Evolutionary conservation across 805 yeast genomes (phyloP), one percentile per base, ranked within the genome.

Genomic region (Kodamaea laetipori): DNA sequence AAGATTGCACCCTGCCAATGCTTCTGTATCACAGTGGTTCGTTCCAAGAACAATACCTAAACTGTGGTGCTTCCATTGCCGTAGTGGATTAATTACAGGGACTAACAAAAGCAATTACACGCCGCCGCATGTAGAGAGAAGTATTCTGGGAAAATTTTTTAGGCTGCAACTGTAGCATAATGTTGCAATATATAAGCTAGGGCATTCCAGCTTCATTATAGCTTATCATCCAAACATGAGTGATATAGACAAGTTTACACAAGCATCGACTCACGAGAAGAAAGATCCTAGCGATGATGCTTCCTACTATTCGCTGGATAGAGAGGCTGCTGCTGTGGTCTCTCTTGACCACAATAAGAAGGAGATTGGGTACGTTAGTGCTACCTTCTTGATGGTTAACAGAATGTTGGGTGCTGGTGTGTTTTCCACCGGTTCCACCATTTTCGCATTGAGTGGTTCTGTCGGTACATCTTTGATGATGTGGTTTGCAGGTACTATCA

Each of bases 371-470:
- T 59, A 63, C 33, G 44, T 74, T 23, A 70, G 77, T 15, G 76
- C 77, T 32, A 62, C 70, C 33, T 70, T 70, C 34, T 62, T 84
- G 41, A 78, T 81, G 57, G 66, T 83, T 48, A 84, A 84, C 61
- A 73, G 84, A 53, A 82, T 82, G 78, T 76, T 84, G 41, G 90
- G 90, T 32, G 82, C 89, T 2, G 90, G 90, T 19, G 81, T 84
- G 28, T 84, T 83, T 61, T 72, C 82, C 31, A 79, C 86, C 3
- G 84, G 88, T 1, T 77, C 86, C 3, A 73, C 83, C 19, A 81
- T 84, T 27, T 82, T 76, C 49, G 56, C 66, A 7, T 62, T 77
- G 32, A 26, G 82, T 12, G 90, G 90, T 2, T 81, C 89, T 12
- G 85, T 86, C 6, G 95, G 95, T 16, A 64, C 85, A 23, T 65